Base-by-base conservation (phyloP, 371 early-diverging fungal genomes). In the Mortierella sp. region DNA sequence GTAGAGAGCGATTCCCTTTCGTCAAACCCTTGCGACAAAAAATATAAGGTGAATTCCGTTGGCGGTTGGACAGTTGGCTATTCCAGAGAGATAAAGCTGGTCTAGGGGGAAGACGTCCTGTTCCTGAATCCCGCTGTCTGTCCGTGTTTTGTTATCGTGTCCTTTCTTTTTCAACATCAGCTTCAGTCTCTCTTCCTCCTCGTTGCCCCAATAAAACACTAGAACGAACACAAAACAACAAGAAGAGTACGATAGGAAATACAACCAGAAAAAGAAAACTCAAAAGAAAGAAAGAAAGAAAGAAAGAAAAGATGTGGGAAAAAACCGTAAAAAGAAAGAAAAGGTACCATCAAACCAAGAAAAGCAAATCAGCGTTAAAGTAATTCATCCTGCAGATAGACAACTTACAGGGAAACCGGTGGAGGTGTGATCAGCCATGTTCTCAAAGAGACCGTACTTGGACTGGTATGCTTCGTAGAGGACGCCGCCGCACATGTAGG, bases 401-500 rank as follows among this genome's bases (percentile, higher is more conserved):
- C 58, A 43, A 80, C 85, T 85, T 88, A 89, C 91, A 82, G 90
- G 89, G 16, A 81, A 71, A 43, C 90, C 90, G 46, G 75, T 76
- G 63, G 70, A 43, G 43, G 84, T 73, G 35, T 88, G 85, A 77
- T 89, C 87, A 35, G 76, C 89, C 49, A 84, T 5, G 83, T 93
- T 92, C 75, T 88, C 89, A 74, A 91, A 90, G 32, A 90, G 75
- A 12, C 75, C 46, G 78, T 93, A 91, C 35, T 88, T 88, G 60
- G 76, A 73, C 65, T 72, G 56, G 75, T 84, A 87, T 41, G 93
- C 92, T 79, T 92, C 90, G n/a, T 56, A 78, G 55, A 89, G 60
- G 73, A 91, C 75, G 29, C 88, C 89, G n/a, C 75, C 70, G 68
- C 89, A 88, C 93, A 92, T 93, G 86, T 92, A 93, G 24, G 84